Conservation (phyloP, 495 filamentous ascomycete species). For the Parmelia sp. region DNA sequence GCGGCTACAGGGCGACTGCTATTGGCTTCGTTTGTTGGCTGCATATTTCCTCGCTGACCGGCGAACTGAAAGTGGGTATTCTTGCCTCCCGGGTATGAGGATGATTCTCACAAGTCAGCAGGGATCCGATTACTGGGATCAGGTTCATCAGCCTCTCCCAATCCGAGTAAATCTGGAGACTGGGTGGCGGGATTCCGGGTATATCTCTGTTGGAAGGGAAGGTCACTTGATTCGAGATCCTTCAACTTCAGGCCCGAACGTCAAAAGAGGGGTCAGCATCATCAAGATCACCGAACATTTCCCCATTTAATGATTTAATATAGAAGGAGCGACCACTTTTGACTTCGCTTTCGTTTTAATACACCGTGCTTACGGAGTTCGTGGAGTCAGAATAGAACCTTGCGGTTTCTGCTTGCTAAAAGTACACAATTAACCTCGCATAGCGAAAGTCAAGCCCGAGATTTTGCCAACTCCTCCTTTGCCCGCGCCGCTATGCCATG, state of each 20-base stretch:
- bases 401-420: slow-evolving; percentile 1
- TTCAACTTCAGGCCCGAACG: neutral
- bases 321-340: neutral
- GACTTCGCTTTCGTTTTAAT: neutral
- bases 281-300: neutral
- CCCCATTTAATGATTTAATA: neutral
- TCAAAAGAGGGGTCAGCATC: neutral
- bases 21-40: slow-evolving; percentile 15
- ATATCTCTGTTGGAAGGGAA: neutral
- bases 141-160: neutral
- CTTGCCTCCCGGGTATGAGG: neutral
- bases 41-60: slow-evolving; percentile 10
- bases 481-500: neutral
- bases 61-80: neutral
- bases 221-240: too few relatives aligned
- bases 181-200: neutral
- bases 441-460: neutral
- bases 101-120: neutral
- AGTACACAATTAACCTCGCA: slow-evolving; percentile 10
- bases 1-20: slow-evolving; percentile 1
- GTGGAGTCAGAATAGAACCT: neutral
- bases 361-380: neutral
- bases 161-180: neutral
- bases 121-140: neutral
- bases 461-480: slow-evolving; percentile 11